Conservation (phyloP, 2,329 filamentous ascomycete species). For the Penicillium hordei region DNA sequence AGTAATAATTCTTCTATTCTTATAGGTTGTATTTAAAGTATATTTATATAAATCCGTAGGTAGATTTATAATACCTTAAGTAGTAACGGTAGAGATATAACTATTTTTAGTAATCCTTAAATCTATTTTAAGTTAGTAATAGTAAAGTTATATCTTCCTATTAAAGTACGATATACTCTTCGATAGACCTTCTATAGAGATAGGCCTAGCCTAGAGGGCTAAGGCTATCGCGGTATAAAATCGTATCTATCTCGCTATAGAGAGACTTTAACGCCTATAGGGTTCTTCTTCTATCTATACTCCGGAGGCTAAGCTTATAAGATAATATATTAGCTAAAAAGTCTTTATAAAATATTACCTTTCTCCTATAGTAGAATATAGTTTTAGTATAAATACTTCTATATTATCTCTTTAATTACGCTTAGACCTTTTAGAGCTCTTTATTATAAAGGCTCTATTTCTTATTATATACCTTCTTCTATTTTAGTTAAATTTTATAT, state of each 20-base stretch:
- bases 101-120: no score
- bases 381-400: slow-evolving; percentile 7
- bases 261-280: slow-evolving; percentile 12
- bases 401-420: background rate
- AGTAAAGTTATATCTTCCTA: no score
- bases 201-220: slow-evolving; percentile 3
- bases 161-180: slow-evolving; percentile 6
- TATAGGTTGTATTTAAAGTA: no score
- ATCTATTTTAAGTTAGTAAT: no score
- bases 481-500: slow-evolving; percentile 3
- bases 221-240: slow-evolving; percentile 6
- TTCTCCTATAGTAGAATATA: slow-evolving; percentile 13
- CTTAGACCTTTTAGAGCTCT: slow-evolving; percentile 7
- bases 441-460: slow-evolving; percentile 10
- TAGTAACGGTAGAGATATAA: no score
- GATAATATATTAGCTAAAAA: slow-evolving; percentile 12
- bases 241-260: background rate
- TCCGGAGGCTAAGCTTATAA: slow-evolving; percentile 4
- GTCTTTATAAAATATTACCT: slow-evolving; percentile 17
- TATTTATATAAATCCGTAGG: no score
- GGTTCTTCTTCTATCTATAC: slow-evolving; percentile 1
- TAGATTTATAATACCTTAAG: no score
- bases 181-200: slow-evolving; percentile 8
- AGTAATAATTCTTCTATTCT: no score
- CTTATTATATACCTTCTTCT: slow-evolving; percentile 9